Base-by-base conservation (phyloP, 495 filamentous ascomycete genomes). In the Parathielavia appendiculata region DNA sequence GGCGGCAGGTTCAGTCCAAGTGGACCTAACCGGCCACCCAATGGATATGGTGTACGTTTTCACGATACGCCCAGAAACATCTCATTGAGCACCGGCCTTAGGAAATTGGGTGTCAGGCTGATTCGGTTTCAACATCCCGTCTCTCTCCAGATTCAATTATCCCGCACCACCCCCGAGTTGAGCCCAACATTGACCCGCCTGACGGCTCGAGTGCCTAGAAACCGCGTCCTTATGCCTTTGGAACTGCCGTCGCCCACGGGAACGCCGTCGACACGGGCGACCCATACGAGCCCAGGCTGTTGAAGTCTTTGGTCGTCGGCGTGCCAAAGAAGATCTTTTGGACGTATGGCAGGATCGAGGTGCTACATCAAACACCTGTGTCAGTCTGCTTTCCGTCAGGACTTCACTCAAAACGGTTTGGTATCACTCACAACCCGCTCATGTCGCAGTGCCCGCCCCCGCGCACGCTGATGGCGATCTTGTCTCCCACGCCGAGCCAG, bases 381-480 rank as follows among this genome's bases (percentile, higher is more conserved):
- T 46, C 45, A 43, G 17, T 39, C 5, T 4, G 46, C 26, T 54
- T 7, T 14, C 49, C 13, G 17, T 22, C 49, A 39, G n/a, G n/a
- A n/a, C n/a, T 50, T 17, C 16, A 19, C 32, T 38, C 32, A 10
- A 50, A 19, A n/a, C n/a, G n/a, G 30, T 51, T 9, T 22, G 7
- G 47, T 32, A n/a, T 30, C 32, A 71, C 75, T 70, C 61, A 78
- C 75, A 71, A 78, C 48, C 76, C 78, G 46, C 70, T 74, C 67
- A 73, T 73, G 44, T 80, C 78, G 62, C 76, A 80, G 46, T 80
- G 79, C 3, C 75, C 78, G 9, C 78, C 77, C 14, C 68, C 68
- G 5, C 77, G 69, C 23, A 81, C 72, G 36, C 71, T 76, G 70
- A 81, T 76, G 32, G 66, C 78, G 22, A 81, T 75, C 67, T 76